These are phyloP conservation scores for Hyphopichia buzzinii DNA, from an alignment of 1,139 yeast species.

Conservation along the genomic window DNA sequence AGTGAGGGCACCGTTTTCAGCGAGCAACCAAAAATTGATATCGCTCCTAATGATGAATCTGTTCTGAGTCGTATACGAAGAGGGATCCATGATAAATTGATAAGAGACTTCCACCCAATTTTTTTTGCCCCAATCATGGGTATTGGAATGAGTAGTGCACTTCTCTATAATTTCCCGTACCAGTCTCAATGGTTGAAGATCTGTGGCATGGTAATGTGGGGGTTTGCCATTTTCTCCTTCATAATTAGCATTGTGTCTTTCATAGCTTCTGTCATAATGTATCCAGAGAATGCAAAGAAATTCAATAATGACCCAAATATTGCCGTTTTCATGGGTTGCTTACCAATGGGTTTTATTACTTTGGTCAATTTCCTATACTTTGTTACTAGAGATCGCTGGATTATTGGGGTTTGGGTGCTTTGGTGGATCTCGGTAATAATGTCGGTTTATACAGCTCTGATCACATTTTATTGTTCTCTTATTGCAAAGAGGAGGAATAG, in stretches of 20 bases:
- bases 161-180: constrained; percentile 66
- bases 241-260: constrained; percentile 36
- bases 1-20: no score
- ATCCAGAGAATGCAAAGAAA: constrained; percentile 29
- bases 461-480: constrained; percentile 45
- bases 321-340: constrained; percentile 70
- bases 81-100: constrained; percentile 7
- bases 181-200: constrained; percentile 57
- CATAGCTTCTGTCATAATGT: constrained; percentile 32
- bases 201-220: constrained; percentile 57
- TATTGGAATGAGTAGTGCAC: constrained; percentile 64
- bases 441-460: constrained; percentile 58
- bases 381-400: constrained; percentile 34
- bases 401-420: constrained; percentile 49
- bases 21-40: no score
- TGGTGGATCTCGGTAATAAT: constrained; percentile 67
- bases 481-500: constrained; percentile 24
- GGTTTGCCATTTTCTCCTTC: constrained; percentile 50
- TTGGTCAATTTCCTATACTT: constrained; percentile 53
- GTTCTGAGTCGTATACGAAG: no score
- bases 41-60: no score
- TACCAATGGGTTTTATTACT: constrained; percentile 75
- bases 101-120: constrained; percentile 47
- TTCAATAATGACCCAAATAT: constrained; percentile 46
- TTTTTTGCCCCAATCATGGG: constrained; percentile 85